These are phyloP conservation scores for Penicillium egyptiacum DNA, from an alignment of 495 filamentous ascomycete species.

Conservation along the genomic window DNA sequence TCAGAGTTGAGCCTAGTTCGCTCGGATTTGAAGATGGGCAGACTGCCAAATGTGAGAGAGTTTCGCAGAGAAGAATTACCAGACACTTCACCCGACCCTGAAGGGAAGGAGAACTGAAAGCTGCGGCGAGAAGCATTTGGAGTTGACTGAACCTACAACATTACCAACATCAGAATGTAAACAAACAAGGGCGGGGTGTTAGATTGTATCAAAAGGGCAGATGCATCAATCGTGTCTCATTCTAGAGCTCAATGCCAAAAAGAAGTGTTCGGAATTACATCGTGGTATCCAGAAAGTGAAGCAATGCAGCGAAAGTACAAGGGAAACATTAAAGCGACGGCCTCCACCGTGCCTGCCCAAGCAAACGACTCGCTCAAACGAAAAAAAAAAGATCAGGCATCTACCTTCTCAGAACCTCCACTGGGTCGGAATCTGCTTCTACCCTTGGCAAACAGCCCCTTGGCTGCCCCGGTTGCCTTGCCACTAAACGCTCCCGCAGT, in stretches of 20 bases:
- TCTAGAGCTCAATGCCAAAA: conserved; percentile 36
- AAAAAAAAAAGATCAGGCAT: conserved; percentile 55
- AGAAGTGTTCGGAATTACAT: conserved; percentile 38
- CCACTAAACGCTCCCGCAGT: conserved; percentile 71
- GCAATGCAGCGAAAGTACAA: conserved; percentile 33
- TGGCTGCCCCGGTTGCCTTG: conserved; percentile 73
- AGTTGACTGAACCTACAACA: conserved; percentile 44
- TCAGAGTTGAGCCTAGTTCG: conserved; percentile 7
- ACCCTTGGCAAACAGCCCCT: conserved; percentile 83
- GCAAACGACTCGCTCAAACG: conserved; percentile 11
- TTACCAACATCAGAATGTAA: conserved; percentile 37
- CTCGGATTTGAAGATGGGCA: conserved; percentile 28
- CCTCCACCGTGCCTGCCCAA: conserved; percentile 21
- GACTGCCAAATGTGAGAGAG: conserved; percentile 27
- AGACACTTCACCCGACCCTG: conserved; percentile 17
- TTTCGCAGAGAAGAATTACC: conserved; percentile 24
- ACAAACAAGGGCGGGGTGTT: conserved; percentile 18
- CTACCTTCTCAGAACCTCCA: conserved; percentile 75
- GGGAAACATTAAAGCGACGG: conserved; percentile 23
- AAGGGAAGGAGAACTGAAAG: conserved; percentile 21
- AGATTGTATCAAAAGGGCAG: conserved; percentile 18
- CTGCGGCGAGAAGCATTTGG: conserved; percentile 25
- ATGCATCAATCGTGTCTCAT: conserved; percentile 44
- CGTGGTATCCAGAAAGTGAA: conserved; percentile 39
- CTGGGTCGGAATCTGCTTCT: conserved; percentile 70